Evolutionary conservation across 805 yeast genomes (phyloP), one percentile per base, ranked within the genome.

Genomic region (Saturnispora hagleri): DNA sequence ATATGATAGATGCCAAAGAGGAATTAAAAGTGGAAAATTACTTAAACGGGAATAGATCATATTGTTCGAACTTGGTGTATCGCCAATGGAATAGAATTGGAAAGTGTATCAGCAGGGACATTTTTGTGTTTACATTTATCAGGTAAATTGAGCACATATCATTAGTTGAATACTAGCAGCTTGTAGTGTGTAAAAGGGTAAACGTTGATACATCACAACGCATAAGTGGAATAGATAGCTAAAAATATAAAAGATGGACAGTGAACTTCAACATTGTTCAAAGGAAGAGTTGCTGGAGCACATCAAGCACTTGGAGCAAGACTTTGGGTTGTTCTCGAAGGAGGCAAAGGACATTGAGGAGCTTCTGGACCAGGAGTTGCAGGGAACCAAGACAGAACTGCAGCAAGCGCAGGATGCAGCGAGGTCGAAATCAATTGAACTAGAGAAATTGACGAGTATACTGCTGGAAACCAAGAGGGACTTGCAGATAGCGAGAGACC

Each of bases 341-440:
- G 64, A 63, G 18, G 58, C 64, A 8, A 58, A 56, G 43, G 60
- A 61, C 28, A 51, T 63, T 42, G 64, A 63, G 38, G 61, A 59
- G 15, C 58, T 60, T 35, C 48, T 62, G 26, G 65, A 63, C 26
- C 22, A 57, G 4, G 65, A 63, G 35, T 36, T 59, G n/a, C 50
- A 55, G 17, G 44, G 53, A 22, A 27, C 55, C 13, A 44, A 43
- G 12, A 15, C 35, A 4, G 51, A 43, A 28, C 18, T 55, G 10
- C 46, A 51, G 9, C 13, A 40, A 17, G 40, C 51, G 20, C 40
- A 52, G 46, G 13, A 24, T 7, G 28, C 20, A 15, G 24, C 47
- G 5, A 33, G 47, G 10, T 35, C 38, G 13, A 47, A 52, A 31
- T 45, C 49, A 2, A 7, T 31, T 3, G 57, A 55, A 26, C 41